These are phyloP conservation scores for Mortierella sp. DNA, from an alignment of 371 early-diverging fungal genomes.

Conservation along the genomic window DNA sequence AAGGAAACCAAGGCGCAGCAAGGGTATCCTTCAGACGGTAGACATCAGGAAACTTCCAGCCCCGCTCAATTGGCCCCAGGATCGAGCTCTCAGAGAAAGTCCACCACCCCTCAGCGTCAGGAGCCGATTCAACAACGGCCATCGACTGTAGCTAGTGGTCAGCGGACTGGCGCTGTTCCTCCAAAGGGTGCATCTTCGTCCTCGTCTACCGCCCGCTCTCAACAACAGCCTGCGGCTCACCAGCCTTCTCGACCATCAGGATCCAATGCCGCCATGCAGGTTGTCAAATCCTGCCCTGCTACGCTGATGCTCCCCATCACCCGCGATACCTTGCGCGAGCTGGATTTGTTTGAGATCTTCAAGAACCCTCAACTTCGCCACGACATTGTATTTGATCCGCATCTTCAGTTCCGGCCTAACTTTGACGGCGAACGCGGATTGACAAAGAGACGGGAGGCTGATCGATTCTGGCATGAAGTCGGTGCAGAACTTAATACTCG, in stretches of 20 bases:
- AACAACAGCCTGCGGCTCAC: not conserved
- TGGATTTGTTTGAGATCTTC: conserved; percentile 75
- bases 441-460: conserved; percentile 60
- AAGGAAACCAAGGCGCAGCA: not conserved
- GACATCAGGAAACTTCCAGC: not conserved
- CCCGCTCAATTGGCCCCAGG: not conserved
- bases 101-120: not conserved
- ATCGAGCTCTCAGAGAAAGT: not conserved
- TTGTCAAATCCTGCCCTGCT: conserved; percentile 7
- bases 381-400: conserved; percentile 81
- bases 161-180: not conserved
- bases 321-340: conserved; percentile 71
- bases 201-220: not conserved
- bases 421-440: conserved; percentile 71
- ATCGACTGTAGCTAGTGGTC: not conserved
- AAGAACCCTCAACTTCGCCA: conserved; percentile 81
- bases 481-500: conserved; percentile 52
- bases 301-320: conserved; percentile 68
- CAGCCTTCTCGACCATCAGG: conserved; percentile 5
- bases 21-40: not conserved
- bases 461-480: conserved; percentile 73
- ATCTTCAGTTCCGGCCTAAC: conserved; percentile 83
- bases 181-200: not conserved
- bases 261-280: not conserved
- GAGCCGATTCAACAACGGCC: not conserved